A percentile compares a stretch with the other conserved stretches of the same genome.
phyloP scores from a whole-genome alignment of 192 early-diverging fungal species.

The Mortierella hygrophila region DNA sequence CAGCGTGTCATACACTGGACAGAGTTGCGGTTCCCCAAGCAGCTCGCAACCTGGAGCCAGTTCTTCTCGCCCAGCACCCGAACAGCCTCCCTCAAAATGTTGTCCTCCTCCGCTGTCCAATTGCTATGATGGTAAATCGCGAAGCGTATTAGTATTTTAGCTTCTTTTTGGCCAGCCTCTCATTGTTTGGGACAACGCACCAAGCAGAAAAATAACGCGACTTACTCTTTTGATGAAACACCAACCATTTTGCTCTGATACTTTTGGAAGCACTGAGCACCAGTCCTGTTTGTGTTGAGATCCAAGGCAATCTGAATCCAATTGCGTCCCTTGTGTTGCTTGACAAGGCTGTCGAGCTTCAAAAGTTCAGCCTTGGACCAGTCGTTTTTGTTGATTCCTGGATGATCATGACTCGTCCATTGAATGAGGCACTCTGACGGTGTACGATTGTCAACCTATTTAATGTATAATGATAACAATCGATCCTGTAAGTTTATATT shows the following conservation, averaged over 20 bases:
- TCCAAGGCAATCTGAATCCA: constrained; percentile 77
- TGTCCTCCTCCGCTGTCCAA: constrained; percentile 81
- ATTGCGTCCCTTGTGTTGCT: constrained; percentile 61
- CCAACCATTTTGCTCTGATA: constrained; percentile 68
- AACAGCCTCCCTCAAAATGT: constrained; percentile 71
- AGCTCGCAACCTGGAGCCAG: constrained; percentile 78
- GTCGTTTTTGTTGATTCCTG: constrained; percentile 76
- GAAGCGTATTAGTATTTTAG: background rate
- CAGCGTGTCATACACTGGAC: constrained; percentile 82
- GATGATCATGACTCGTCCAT: constrained; percentile 85
- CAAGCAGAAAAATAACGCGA: background rate
- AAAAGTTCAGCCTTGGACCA: constrained; percentile 74
- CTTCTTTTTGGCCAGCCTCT: background rate
- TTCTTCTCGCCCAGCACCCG: constrained; percentile 76
- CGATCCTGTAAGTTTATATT: background rate
- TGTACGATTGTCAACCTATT: constrained; percentile 69
- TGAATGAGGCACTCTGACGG: constrained; percentile 83
- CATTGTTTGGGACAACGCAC: background rate
- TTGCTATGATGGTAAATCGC: constrained; percentile 40
- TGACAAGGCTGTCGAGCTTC: constrained; percentile 60
- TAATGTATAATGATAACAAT: constrained; percentile 35
- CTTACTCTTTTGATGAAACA: constrained; percentile 24
- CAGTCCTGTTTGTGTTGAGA: constrained; percentile 76
- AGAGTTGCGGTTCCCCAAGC: constrained; percentile 74
- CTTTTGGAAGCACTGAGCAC: constrained; percentile 79